Base-by-base conservation (phyloP, 2,329 filamentous ascomycete species). In the Bisporella sp. region DNA sequence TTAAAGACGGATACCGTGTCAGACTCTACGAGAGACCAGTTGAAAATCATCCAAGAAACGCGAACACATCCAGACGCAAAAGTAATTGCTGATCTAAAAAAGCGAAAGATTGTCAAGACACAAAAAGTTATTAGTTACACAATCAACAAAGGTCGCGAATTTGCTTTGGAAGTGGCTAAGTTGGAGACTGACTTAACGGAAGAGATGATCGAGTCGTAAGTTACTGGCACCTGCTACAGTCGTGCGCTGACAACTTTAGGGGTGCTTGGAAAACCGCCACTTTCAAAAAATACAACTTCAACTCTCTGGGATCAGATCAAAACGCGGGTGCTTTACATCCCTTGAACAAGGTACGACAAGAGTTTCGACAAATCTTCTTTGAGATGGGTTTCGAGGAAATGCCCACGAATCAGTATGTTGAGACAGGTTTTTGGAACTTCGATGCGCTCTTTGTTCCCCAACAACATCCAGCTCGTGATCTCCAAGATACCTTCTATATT, bases 401-500 rank as follows among this genome's bases (percentile, higher is more conserved):
- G 93, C 88, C 91, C 11, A 96, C 92, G 46, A 86, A 87, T 71
- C 82, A 88, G 68, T 96, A 85, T 67, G 91, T 97, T 56, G 93
- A 99, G 73, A 92, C 91, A 9, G 91, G 92, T 44, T 96, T 97
- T 83, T 99, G 93, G 90, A 97, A 97, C 72, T 97, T 97, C 69
- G 92, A 97, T 66, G 84, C 91, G 29, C 88, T 99, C 56, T 96
- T 92, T 69, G 92, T 97, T 48, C 92, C 92, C 31, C 93, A 95
- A 72, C 93, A 99, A 77, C 93, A 99, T 69, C 93, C 93, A 47
- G 93, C 93, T 53, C 89, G 93, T 67, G 93, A 99, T 68, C 78
- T 96, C 59, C 93, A 99, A 76, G 93, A 99, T 65, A 97, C 93
- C 50, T 97, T 97, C 76, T 99, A 96, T 75, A 92, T 97, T 64